These are phyloP conservation scores for Aspergillus piperis DNA, from an alignment of 2,329 filamentous ascomycete genomes.

Conservation along the genomic window DNA sequence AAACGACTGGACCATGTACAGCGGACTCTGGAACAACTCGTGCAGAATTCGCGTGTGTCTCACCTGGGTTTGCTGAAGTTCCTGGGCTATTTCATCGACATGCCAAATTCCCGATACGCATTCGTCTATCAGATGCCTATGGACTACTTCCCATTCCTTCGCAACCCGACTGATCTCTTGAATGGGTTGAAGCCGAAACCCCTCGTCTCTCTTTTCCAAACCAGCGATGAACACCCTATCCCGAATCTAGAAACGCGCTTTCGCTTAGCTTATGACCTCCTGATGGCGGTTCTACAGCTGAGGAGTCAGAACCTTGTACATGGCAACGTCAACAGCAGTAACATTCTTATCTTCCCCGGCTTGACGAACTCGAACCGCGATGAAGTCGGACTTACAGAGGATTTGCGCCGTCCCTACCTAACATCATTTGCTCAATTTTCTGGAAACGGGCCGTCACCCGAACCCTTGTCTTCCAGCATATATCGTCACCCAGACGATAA, in stretches of 20 bases:
- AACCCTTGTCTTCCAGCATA: slow-evolving; percentile 55
- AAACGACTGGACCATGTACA: slow-evolving; percentile 40
- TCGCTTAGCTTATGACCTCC: slow-evolving; percentile 60
- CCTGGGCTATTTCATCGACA: slow-evolving; percentile 58
- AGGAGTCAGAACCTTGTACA: slow-evolving; percentile 60
- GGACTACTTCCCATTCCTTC: slow-evolving; percentile 46
- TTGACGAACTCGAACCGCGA: slow-evolving; percentile 35
- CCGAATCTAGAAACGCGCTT: slow-evolving; percentile 65
- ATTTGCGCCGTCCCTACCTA: slow-evolving; percentile 58
- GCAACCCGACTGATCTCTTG: slow-evolving; percentile 41
- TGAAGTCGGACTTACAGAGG: slow-evolving; percentile 40
- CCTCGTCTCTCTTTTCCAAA: slow-evolving; percentile 46
- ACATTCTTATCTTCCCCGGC: slow-evolving; percentile 59
- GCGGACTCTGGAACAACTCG: slow-evolving; percentile 41
- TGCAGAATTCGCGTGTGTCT: slow-evolving; percentile 45
- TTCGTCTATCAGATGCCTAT: slow-evolving; percentile 63
- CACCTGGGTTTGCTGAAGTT: slow-evolving; percentile 47
- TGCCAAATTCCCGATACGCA: slow-evolving; percentile 58
- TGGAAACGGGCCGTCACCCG: slow-evolving; percentile 48
- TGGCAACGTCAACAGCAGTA: slow-evolving; percentile 66
- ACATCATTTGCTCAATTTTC: slow-evolving; percentile 63
- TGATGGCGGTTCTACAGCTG: slow-evolving; percentile 58
- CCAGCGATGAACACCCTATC: slow-evolving; percentile 45
- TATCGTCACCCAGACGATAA: slow-evolving; percentile 61
- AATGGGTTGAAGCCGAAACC: slow-evolving; percentile 43